Evolutionary conservation across 83 land plant species (phyloP).

Genomic region (Picea mariana): DNA sequence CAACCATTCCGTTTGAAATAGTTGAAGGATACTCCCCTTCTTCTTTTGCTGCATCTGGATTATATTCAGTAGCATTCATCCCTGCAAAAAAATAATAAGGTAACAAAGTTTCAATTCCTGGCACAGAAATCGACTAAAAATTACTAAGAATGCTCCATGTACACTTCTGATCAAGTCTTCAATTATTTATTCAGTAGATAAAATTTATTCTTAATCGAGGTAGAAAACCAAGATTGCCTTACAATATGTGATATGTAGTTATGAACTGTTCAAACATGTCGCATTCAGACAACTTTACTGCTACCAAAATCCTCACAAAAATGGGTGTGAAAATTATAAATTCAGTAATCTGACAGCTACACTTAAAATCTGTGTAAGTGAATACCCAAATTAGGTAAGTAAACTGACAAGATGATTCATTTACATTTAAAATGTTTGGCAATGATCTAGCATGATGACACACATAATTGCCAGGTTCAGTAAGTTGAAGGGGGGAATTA

Average conservation of each 20-base stretch:
- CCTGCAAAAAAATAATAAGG: slow-evolving; percentile 5
- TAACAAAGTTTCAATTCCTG: not conserved
- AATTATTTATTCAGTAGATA: not conserved
- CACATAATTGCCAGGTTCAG: too few relatives aligned
- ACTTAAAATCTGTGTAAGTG: not conserved
- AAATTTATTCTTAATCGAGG: too few relatives aligned
- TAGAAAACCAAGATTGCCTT: too few relatives aligned
- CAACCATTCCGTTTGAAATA: slow-evolving; percentile 13
- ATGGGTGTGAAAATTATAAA: not conserved
- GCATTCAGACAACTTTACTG: too few relatives aligned
- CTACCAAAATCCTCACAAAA: too few relatives aligned
- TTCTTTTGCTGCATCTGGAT: slow-evolving; percentile 4
- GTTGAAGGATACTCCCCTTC: slow-evolving; percentile 12
- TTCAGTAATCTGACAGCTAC: not conserved
- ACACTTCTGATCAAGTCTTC: not conserved
- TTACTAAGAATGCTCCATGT: not conserved
- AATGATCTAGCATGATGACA: not conserved
- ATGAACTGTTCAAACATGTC: too few relatives aligned
- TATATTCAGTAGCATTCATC: not conserved
- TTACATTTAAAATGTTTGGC: not conserved
- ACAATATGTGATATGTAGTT: too few relatives aligned
- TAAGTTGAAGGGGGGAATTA: too few relatives aligned
- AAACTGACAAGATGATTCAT: not conserved
- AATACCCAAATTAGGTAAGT: not conserved
- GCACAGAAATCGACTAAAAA: not conserved